Percentiles rank a stretch among this genome's conserved stretches.
Evolutionary conservation across 2,329 filamentous ascomycete species (phyloP).

Genomic region (Ceratocystis eucalypticola): DNA sequence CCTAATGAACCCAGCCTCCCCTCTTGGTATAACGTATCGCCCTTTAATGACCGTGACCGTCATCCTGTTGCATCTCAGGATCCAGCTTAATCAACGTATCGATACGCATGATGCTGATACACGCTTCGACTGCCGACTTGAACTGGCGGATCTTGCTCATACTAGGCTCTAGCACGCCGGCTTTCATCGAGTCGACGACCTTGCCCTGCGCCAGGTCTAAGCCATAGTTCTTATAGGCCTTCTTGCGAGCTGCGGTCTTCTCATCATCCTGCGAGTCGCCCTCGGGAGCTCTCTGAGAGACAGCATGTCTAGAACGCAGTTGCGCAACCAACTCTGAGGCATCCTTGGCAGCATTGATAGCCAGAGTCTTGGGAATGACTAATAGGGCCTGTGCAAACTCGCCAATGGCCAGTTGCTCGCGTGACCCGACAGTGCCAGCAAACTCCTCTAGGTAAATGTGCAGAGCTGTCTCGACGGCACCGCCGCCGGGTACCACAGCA

Average conservation of each 20-base stretch:
- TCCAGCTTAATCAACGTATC: conserved; percentile 98
- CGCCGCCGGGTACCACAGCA: conserved; percentile 89
- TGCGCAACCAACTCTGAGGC: conserved; percentile 89
- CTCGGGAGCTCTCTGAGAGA: conserved; percentile 83
- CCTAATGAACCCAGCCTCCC: not conserved
- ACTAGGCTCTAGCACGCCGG: conserved; percentile 87
- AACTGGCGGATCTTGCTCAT: conserved; percentile 97
- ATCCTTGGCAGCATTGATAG: conserved; percentile 94
- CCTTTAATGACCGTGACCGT: conserved; percentile 69
- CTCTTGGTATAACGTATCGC: not conserved
- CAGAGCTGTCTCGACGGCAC: conserved; percentile 93
- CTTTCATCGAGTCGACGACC: conserved; percentile 86
- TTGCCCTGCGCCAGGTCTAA: conserved; percentile 80
- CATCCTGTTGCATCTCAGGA: conserved; percentile 66
- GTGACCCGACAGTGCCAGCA: conserved; percentile 88
- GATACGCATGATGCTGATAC: conserved; percentile 98
- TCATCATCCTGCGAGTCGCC: conserved; percentile 75
- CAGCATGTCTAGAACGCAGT: conserved; percentile 81
- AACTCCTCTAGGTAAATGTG: conserved; percentile 99
- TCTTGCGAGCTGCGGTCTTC: conserved; percentile 80
- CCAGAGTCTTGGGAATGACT: conserved; percentile 87
- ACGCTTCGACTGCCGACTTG: conserved; percentile 96
- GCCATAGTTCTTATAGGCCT: conserved; percentile 98
- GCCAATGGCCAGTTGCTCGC: conserved; percentile 94
- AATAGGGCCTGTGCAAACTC: conserved; percentile 94